These are phyloP conservation scores for Saccharomyces hybrid DNA, from an alignment of 1,139 yeast genomes.

Conservation along the genomic window DNA sequence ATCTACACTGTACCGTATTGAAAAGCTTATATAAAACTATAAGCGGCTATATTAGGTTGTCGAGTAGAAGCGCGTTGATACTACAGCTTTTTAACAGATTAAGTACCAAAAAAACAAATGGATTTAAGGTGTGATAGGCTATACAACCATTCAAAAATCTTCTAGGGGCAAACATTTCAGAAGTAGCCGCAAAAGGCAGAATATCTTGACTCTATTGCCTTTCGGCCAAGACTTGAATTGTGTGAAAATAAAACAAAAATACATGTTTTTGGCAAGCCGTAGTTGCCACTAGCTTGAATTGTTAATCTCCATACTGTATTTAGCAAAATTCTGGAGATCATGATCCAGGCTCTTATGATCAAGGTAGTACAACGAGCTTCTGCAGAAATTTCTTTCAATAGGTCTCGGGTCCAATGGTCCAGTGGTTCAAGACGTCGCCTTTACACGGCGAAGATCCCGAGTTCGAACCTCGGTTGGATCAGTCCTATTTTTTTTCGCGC, in stretches of 20 bases:
- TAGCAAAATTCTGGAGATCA: not conserved
- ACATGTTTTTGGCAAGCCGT: not conserved
- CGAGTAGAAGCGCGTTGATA: not conserved
- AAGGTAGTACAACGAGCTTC: not conserved
- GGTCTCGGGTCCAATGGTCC: slow-evolving; percentile 32
- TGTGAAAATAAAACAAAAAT: not conserved
- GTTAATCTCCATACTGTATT: not conserved
- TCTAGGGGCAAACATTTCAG: not conserved
- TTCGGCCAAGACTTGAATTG: not conserved
- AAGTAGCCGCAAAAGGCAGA: not conserved
- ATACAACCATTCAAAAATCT: not conserved
- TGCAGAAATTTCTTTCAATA: not conserved
- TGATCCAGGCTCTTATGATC: not conserved
- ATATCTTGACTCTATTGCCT: not conserved
- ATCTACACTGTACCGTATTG: not conserved
- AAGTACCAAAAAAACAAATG: not conserved
- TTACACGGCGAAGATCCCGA: slow-evolving; percentile 37
- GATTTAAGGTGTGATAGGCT: not conserved
- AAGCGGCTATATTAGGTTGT: not conserved
- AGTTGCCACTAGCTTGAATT: not conserved
- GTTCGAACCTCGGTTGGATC: slow-evolving; percentile 36
- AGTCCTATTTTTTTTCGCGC: slow-evolving; percentile 9
- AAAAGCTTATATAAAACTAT: not conserved
- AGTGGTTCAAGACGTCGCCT: slow-evolving; percentile 36
- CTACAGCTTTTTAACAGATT: not conserved